Conservation (phyloP, 192 early-diverging fungal genomes). For the Fimicolochytrium jonesii region DNA sequence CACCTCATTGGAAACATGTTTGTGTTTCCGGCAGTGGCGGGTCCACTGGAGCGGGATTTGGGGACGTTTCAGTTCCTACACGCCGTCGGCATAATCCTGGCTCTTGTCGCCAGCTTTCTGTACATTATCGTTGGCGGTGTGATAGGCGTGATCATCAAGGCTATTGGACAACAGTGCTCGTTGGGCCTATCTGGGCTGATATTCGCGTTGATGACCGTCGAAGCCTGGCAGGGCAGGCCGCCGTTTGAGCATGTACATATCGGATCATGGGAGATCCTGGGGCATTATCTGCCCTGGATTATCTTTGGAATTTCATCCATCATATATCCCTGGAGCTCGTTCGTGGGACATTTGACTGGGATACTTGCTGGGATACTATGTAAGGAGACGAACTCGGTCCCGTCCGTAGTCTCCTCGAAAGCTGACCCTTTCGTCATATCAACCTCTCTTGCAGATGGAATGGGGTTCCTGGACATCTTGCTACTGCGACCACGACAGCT, state of each 20-base stretch:
- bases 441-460: neutral
- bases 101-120: neutral
- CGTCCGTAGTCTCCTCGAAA: neutral
- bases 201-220: constrained; percentile 2
- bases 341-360: constrained; percentile 1
- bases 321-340: neutral
- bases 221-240: neutral
- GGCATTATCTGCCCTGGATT: neutral
- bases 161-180: neutral
- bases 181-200: neutral
- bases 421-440: neutral
- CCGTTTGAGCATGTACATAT: neutral
- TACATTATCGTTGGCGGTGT: neutral
- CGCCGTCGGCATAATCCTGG: neutral
- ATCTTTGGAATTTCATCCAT: neutral
- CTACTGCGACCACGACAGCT: neutral
- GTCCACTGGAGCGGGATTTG: neutral
- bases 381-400: no score
- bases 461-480: neutral
- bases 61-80: constrained; percentile 4
- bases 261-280: neutral
- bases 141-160: neutral
- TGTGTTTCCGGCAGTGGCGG: neutral
- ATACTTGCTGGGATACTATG: constrained; percentile 4
- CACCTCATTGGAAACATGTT: neutral